Evolutionary conservation across 345 rosid species (phyloP).

Genomic region (Acer negundo): DNA sequence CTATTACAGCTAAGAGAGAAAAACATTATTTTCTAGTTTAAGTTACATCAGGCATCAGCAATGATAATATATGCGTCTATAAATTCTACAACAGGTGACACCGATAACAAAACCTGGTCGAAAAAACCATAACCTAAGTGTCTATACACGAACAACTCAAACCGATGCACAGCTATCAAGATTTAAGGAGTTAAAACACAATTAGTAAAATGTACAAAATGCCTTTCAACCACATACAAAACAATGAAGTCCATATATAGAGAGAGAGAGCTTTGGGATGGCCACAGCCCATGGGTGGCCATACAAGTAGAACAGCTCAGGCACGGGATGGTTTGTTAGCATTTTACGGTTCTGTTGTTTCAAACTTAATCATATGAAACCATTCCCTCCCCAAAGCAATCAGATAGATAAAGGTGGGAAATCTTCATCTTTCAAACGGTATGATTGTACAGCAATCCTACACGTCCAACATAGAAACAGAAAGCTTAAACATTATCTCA

Average conservation of each 20-base stretch:
- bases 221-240: conserved; percentile 27
- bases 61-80: conserved; percentile 19
- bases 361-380: conserved; percentile 21
- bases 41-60: conserved; percentile 23
- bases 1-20: conserved; percentile 22
- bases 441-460: conserved; percentile 60
- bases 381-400: conserved; percentile 30
- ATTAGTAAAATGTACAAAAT: conserved; percentile 41
- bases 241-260: conserved; percentile 20
- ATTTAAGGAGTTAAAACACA: conserved; percentile 20
- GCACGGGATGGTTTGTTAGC: conserved; percentile 32
- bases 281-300: conserved; percentile 12
- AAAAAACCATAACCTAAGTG: conserved; percentile 7
- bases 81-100: conserved; percentile 13
- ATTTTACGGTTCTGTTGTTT: conserved; percentile 17
- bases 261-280: neutral
- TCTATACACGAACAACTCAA: conserved; percentile 35
- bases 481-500: conserved; percentile 13
- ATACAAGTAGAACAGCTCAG: conserved; percentile 14
- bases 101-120: conserved; percentile 16
- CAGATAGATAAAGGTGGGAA: conserved; percentile 75
- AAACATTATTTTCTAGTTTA: conserved; percentile 16
- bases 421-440: conserved; percentile 74
- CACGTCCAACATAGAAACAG: conserved; percentile 23
- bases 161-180: conserved; percentile 21